A percentile compares a stretch with the other conserved stretches of the same genome.
Evolutionary conservation across 306 rosid genomes (phyloP).

Genomic region (Fagus sylvatica): DNA sequence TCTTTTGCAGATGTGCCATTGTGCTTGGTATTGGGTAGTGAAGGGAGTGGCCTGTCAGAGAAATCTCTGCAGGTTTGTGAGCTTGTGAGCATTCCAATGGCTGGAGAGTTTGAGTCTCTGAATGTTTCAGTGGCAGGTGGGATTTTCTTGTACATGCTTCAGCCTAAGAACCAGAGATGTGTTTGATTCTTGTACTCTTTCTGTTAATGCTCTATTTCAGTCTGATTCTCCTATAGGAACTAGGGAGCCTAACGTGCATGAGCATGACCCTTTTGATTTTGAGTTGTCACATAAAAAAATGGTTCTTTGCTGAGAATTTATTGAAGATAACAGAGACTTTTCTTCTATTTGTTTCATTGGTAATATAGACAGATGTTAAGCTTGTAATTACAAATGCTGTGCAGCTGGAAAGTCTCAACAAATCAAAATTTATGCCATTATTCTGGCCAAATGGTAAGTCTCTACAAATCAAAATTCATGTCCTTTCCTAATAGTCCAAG

Average conservation of each 20-base stretch:
- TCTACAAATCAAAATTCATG: too few species aligned
- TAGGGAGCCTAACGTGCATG: not conserved
- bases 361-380: not conserved
- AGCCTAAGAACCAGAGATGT: conserved; percentile 24
- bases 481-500: too few species aligned
- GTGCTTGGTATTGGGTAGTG: conserved; percentile 88
- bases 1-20: conserved; percentile 49
- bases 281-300: not conserved
- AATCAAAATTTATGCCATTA: too few species aligned
- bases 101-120: conserved; percentile 84
- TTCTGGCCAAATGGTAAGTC: too few species aligned
- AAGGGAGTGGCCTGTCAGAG: conserved; percentile 86
- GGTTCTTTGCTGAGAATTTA: not conserved
- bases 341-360: not conserved
- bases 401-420: too few species aligned
- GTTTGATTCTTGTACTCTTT: not conserved
- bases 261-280: not conserved
- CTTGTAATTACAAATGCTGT: not conserved
- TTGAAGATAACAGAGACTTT: not conserved
- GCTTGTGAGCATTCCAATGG: conserved; percentile 92
- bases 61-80: conserved; percentile 56
- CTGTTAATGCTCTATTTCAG: not conserved
- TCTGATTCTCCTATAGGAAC: not conserved
- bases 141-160: conserved; percentile 84
- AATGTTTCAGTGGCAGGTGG: conserved; percentile 99